Evolutionary conservation across 345 rosid genomes (phyloP), one percentile per base, ranked within the genome.

Genomic region (Iberis pinnata): DNA sequence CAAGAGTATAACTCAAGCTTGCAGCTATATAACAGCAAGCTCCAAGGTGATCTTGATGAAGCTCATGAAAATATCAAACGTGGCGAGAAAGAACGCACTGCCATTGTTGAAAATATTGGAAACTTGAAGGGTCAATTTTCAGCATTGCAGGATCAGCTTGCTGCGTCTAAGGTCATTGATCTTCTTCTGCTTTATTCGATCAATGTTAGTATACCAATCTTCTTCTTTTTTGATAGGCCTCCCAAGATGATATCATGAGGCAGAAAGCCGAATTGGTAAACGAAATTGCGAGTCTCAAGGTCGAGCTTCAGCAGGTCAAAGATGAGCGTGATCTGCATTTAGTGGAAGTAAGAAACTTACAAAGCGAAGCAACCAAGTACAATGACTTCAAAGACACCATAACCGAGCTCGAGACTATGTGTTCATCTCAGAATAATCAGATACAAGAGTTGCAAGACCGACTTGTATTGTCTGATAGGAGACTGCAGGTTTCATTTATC

Each of bases 1-100:
- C 98, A 84, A 65, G 98, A 92, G 68, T 92, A 88, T 68, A 92
- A 92, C 63, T 76, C 93, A 49, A 87, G 98, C 77, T 73, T 92
- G 73, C 98, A 92, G 73, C 79, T 78, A 40, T 92, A 92, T 58
- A 92, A 92, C 51, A 77, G 80, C 72, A 92, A 88, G 58, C 96
- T 92, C 43, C 98, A 92, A 76, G 74, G 77, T n/a, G 98, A 92
- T 64, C 83, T 92, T 58, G 90, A 81, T 46, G 58, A 80, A 60
- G 84, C 96, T 47, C 89, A 78, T 1, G 98, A 85, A 66, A 74
- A 70, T 38, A 67, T 83, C 47, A 92, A 83, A 67, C 84, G 81
- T 6, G 84, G 84, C 8, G 98, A 88, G 74, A 85, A 83, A 68
- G 98, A 92, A 69, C 77, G 79, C 66, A 73, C 86, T 62, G 70